Evolutionary conservation across 305 asterid genomes (phyloP).

Genomic region (Ilex paraguariensis): DNA sequence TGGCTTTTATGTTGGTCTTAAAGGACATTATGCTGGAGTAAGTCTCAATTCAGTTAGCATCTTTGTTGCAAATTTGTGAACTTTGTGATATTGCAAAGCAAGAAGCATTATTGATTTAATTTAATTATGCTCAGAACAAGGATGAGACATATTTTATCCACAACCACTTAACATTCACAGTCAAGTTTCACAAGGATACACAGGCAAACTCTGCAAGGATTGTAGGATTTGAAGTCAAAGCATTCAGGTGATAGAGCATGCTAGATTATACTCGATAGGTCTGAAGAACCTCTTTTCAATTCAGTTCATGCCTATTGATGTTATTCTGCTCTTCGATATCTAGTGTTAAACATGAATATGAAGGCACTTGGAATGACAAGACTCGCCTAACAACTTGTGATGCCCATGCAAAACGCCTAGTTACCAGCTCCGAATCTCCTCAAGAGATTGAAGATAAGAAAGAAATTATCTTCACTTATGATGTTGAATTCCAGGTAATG

Average conservation of each 20-base stretch:
- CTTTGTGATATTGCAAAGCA: too few relatives aligned
- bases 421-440: constrained; percentile 21
- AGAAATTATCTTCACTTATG: constrained; percentile 29
- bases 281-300: background rate
- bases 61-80: too few relatives aligned
- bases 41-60: background rate
- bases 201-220: constrained; percentile 20
- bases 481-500: constrained; percentile 29
- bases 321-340: background rate
- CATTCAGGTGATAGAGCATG: constrained; percentile 17
- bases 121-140: constrained; percentile 14
- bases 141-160: constrained; percentile 26
- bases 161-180: constrained; percentile 28
- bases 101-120: too few relatives aligned
- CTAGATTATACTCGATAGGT: background rate
- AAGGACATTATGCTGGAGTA: constrained; percentile 11
- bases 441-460: constrained; percentile 23
- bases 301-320: background rate
- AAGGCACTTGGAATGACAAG: constrained; percentile 20
- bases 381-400: constrained; percentile 25
- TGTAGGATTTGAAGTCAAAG: constrained; percentile 31
- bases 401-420: constrained; percentile 22
- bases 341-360: constrained; percentile 29
- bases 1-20: constrained; percentile 12
- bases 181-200: constrained; percentile 24